Base-by-base conservation (phyloP, 345 rosid species). In the Aquilaria sinensis region DNA sequence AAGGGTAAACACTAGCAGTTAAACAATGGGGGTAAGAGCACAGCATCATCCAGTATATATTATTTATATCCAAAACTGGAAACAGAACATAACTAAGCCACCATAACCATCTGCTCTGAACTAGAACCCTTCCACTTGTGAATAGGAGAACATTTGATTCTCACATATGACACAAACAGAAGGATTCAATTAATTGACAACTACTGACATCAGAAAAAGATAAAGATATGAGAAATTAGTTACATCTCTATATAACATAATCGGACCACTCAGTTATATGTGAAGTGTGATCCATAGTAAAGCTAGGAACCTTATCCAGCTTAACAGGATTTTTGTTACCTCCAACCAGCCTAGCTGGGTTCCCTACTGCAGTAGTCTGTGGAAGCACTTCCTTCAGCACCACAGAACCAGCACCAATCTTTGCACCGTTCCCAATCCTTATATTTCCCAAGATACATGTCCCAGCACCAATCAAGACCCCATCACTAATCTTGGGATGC, bases 401-500 rank as follows among this genome's bases (percentile, higher is more conserved):
- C 47, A 93, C 90, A 1, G 98, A 93, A 0, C 96, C 85, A 11
- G 98, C 97, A 11, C 98, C 98, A 47, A 93, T 86, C 76, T 88
- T 93, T 4, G 95, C 98, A 30, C 98, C 98, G 13, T 90, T 94
- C n/a, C 98, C 97, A 59, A 93, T 85, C 60, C 62, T 77, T 41
- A 93, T 83, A 52, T 84, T 90, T 58, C 96, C 98, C 83, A 93
- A 70, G 48, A 93, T 86, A 73, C 98, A 90, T 31, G 92, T 88
- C 73, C 94, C 96, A 0, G 97, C 97, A 56, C 98, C 98, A 53
- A 90, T 88, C 81, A 93, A 66, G 5, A 93, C 98, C 53, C 98
- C 98, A 56, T 93, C 82, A 0, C 97, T 97, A n/a, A 90, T 90
- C 82, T 93, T 93, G 0, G 97, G 97, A 41, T 93, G 98, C 69